These are phyloP conservation scores for Calonectria ilicicola DNA, from an alignment of 2,329 filamentous ascomycete genomes.

Conservation along the genomic window DNA sequence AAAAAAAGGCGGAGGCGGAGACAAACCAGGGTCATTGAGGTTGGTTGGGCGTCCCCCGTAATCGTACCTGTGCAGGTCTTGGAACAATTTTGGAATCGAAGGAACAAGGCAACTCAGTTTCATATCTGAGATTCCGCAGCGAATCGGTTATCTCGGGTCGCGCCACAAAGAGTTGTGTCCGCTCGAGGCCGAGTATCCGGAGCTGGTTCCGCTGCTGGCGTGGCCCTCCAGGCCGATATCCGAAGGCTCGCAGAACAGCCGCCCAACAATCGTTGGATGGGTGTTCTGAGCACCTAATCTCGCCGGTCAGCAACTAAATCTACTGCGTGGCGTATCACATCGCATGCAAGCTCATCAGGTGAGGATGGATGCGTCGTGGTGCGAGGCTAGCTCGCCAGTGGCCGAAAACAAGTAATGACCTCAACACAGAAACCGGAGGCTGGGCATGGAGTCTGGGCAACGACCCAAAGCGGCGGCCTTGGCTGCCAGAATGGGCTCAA, in stretches of 20 bases:
- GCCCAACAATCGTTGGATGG: neutral
- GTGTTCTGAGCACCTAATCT: neutral
- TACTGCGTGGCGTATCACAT: constrained; percentile 1
- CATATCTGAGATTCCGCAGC: neutral
- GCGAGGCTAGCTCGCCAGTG: neutral
- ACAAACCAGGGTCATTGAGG: neutral
- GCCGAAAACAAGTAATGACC: neutral
- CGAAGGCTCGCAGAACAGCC: neutral
- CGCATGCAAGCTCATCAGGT: neutral
- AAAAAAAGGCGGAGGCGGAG: neutral
- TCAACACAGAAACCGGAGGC: neutral
- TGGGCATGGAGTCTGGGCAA: neutral
- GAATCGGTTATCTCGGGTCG: neutral
- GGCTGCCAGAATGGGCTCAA: neutral
- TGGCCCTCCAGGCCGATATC: neutral
- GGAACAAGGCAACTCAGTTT: neutral
- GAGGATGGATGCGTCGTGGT: neutral
- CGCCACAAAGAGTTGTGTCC: neutral
- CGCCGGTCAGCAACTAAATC: neutral
- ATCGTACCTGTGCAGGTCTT: neutral
- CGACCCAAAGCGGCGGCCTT: neutral
- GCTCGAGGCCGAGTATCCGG: neutral
- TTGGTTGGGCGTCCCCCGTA: neutral
- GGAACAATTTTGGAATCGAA: neutral
- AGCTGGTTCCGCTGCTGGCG: neutral